phyloP scores from a whole-genome alignment of 176 grass and related monocot genomes.

The Bothriochloa decipiens region DNA sequence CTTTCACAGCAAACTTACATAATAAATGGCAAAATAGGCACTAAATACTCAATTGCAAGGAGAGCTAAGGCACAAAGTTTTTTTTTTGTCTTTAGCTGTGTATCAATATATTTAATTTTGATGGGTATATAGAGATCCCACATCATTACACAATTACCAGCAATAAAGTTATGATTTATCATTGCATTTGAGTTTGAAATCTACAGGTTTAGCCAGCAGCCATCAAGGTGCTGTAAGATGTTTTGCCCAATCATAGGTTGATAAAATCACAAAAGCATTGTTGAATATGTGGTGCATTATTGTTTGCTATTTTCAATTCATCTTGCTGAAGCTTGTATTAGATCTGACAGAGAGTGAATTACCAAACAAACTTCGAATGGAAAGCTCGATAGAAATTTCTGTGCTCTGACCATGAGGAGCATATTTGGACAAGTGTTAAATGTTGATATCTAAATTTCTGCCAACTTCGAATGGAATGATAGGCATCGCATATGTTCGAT shows the following conservation, averaged over 20 bases:
- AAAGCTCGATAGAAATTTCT: background rate
- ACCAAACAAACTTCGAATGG: background rate
- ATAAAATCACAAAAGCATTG: background rate
- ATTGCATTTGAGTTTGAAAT: background rate
- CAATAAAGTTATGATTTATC: background rate
- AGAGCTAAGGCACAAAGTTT: background rate
- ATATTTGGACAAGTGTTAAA: background rate
- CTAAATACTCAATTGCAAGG: background rate
- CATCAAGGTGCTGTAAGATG: background rate
- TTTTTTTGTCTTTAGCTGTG: background rate
- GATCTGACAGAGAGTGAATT: background rate
- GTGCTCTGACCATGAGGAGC: background rate
- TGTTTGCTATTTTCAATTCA: background rate
- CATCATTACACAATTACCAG: background rate
- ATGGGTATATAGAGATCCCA: background rate
- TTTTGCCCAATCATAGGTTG: background rate
- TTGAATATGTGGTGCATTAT: background rate
- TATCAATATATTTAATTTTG: background rate
- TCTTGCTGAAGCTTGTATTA: background rate
- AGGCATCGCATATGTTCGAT: background rate
- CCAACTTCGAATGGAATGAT: background rate
- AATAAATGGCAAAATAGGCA: background rate
- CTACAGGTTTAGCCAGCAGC: slow-evolving; percentile 4
- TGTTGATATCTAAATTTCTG: too few relatives aligned
- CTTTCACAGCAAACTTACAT: background rate